Evolutionary conservation across 768 basidiomycete species (phyloP).

Genomic region (Phylloporus sp.): DNA sequence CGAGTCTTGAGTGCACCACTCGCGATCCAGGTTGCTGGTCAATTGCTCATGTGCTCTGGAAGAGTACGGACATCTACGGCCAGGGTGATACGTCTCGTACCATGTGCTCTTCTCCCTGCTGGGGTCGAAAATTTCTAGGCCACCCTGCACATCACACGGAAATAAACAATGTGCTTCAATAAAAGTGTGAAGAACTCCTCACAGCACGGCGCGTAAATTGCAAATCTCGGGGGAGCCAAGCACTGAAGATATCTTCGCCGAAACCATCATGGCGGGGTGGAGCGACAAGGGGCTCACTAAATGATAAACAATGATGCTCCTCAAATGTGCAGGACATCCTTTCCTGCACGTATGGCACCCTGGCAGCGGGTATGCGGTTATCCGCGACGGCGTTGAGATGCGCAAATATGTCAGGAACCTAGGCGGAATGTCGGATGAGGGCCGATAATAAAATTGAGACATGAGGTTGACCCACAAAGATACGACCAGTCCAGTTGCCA

Average conservation of each 20-base stretch:
- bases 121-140: conserved; percentile 40
- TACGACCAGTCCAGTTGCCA: conserved; percentile 47
- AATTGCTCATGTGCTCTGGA: conserved; percentile 31
- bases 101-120: conserved; percentile 35
- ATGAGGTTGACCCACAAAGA: conserved; percentile 35
- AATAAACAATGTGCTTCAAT: conserved; percentile 7
- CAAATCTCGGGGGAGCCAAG: conserved; percentile 43
- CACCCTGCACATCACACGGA: conserved; percentile 31
- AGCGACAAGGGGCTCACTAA: conserved; percentile 34
- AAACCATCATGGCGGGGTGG: conserved; percentile 32
- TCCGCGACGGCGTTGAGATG: conserved; percentile 23
- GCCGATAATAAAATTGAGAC: conserved; percentile 5
- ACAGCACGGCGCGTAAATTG: conserved; percentile 34
- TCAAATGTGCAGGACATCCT: conserved; percentile 40
- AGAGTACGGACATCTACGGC: conserved; percentile 35
- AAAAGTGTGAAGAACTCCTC: conserved; percentile 11
- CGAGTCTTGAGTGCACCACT: conserved; percentile 25
- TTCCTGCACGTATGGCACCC: conserved; percentile 30
- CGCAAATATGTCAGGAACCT: conserved; percentile 24
- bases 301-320: conserved; percentile 46
- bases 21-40: conserved; percentile 8
- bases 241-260: conserved; percentile 46
- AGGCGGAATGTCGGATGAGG: conserved; percentile 21
- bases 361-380: conserved; percentile 16
- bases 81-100: conserved; percentile 46